phyloP scores from a whole-genome alignment of 2,329 filamentous ascomycete genomes.

The Magnaporthiopsis rhizophila region DNA sequence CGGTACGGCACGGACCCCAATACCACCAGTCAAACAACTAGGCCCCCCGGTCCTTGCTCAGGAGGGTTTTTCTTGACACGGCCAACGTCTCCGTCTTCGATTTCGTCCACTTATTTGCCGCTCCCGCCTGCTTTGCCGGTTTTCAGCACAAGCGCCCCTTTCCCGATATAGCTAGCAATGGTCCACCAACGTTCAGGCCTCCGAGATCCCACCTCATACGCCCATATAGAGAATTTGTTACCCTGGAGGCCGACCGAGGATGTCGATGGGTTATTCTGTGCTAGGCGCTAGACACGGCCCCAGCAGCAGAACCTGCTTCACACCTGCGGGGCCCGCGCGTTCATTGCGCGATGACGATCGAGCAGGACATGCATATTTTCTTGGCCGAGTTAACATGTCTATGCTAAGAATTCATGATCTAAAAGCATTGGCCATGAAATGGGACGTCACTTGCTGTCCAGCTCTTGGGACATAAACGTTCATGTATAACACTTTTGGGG shows the following conservation, averaged over 20 bases:
- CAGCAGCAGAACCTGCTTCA: not conserved
- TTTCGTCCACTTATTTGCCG: not conserved
- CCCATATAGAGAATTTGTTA: not conserved
- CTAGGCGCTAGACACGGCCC: not conserved
- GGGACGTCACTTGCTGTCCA: not conserved
- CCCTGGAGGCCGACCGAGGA: not conserved
- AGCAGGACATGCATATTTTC: not conserved
- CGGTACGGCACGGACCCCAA: constrained; percentile 7
- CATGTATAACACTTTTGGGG: not conserved
- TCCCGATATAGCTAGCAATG: not conserved
- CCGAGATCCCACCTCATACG: not conserved
- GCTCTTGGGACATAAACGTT: not conserved
- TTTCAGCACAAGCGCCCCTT: not conserved
- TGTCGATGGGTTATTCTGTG: too few species aligned
- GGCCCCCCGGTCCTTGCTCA: constrained; percentile 5
- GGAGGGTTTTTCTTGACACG: not conserved
- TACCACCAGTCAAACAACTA: not conserved
- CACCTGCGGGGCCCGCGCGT: not conserved
- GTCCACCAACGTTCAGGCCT: not conserved
- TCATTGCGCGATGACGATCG: too few species aligned
- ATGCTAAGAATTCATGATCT: not conserved
- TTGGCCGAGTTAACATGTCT: not conserved
- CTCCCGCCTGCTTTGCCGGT: not conserved
- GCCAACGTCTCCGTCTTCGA: not conserved
- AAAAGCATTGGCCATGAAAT: not conserved